phyloP scores from a whole-genome alignment of 2,329 filamentous ascomycete species.

The Cercospora citrullina region DNA sequence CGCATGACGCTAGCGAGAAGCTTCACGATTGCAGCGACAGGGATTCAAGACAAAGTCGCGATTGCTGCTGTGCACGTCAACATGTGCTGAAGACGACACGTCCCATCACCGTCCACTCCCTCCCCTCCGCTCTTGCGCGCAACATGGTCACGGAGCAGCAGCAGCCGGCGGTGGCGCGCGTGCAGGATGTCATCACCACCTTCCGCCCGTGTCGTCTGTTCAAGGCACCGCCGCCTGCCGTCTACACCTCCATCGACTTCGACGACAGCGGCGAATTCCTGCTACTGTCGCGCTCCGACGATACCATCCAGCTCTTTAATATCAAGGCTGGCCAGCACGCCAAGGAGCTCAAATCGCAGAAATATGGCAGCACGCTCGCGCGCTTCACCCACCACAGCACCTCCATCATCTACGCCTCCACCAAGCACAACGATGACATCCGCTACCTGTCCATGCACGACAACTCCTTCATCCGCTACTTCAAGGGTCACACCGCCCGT shows the following conservation, averaged over 20 bases:
- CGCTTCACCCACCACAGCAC: conserved; percentile 91
- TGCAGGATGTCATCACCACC: conserved; percentile 73
- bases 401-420: conserved; percentile 92
- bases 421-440: conserved; percentile 88
- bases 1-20: conserved; percentile 2
- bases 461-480: conserved; percentile 95
- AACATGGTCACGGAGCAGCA: conserved; percentile 28
- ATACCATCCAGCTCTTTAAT: conserved; percentile 94
- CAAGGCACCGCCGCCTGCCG: conserved; percentile 52
- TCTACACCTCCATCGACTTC: conserved; percentile 90
- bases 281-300: conserved; percentile 88
- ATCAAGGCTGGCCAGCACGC: conserved; percentile 85
- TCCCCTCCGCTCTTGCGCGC: background rate
- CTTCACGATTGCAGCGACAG: background rate
- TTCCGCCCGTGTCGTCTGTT: conserved; percentile 69
- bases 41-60: background rate
- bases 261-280: conserved; percentile 92
- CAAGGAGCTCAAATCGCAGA: conserved; percentile 89
- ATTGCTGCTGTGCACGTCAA: background rate
- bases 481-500: conserved; percentile 80
- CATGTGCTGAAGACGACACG: background rate
- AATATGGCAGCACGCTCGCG: conserved; percentile 92
- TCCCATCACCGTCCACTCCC: background rate
- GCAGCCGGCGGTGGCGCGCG: conserved; percentile 52
- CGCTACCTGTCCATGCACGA: conserved; percentile 89